Conservation (phyloP, 1,139 yeast species). For the Pichiaceae sp. region DNA sequence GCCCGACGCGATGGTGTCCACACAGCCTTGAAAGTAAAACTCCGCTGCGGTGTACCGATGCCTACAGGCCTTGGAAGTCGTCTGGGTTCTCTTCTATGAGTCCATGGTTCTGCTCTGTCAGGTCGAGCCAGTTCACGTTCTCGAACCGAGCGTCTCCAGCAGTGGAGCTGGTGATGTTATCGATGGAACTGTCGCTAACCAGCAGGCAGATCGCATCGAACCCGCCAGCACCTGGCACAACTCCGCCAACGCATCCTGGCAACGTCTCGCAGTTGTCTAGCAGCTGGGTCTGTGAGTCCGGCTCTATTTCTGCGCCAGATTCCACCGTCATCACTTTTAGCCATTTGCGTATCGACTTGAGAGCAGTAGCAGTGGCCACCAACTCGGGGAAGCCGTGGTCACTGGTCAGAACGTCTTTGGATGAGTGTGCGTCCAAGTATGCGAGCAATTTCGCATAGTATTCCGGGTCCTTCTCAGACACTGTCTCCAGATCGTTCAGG, state of each 20-base stretch:
- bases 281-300: constrained; percentile 61
- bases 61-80: constrained; percentile 30
- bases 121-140: constrained; percentile 55
- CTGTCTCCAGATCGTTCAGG: constrained; percentile 32
- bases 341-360: constrained; percentile 42
- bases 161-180: constrained; percentile 30
- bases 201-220: constrained; percentile 82
- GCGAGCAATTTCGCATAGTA: constrained; percentile 22
- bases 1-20: too few relatives aligned
- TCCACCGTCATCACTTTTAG: constrained; percentile 51
- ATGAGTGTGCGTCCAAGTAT: constrained; percentile 10
- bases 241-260: constrained; percentile 83
- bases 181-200: constrained; percentile 41
- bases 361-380: constrained; percentile 26
- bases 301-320: constrained; percentile 87
- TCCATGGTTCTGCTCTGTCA: constrained; percentile 54
- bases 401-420: neutral
- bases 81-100: constrained; percentile 29
- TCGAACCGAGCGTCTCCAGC: constrained; percentile 24
- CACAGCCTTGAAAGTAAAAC: too few relatives aligned
- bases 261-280: constrained; percentile 51
- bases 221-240: constrained; percentile 98
- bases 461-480: constrained; percentile 23
- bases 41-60: too few relatives aligned
- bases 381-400: constrained; percentile 4